Evolutionary conservation across 2,329 filamentous ascomycete genomes (phyloP).

Genomic region (Curvularia lunata): DNA sequence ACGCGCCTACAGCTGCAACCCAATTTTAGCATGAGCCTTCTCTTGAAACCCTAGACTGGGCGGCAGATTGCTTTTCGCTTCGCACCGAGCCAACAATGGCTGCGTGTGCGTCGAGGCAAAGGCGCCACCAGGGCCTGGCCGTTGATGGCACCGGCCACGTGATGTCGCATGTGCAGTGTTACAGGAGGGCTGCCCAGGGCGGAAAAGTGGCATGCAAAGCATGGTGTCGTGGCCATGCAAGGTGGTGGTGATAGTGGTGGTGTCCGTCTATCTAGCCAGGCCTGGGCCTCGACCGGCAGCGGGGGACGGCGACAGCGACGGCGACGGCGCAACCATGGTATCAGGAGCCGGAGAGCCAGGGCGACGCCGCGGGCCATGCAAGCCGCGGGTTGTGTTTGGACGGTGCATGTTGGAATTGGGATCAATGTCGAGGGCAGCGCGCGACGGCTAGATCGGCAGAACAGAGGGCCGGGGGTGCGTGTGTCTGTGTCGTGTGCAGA

Average conservation of each 20-base stretch:
- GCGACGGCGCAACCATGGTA: slow-evolving; percentile 5
- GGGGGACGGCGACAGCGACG: too few species aligned
- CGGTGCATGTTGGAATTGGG: neutral
- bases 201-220: neutral
- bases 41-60: neutral
- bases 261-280: neutral
- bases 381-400: neutral
- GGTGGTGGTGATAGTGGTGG: slow-evolving; percentile 2
- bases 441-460: slow-evolving; percentile 25
- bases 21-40: slow-evolving; percentile 3
- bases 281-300: slow-evolving; percentile 15
- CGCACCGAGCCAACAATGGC: neutral
- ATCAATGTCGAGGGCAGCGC: slow-evolving; percentile 8
- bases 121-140: neutral
- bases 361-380: neutral
- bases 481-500: slow-evolving; percentile 19
- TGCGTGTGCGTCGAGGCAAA: neutral
- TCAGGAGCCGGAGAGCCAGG: neutral
- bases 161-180: neutral
- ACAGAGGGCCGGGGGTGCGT: slow-evolving; percentile 13
- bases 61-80: slow-evolving; percentile 1
- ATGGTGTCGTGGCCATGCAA: slow-evolving; percentile 7
- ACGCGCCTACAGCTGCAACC: slow-evolving; percentile 16
- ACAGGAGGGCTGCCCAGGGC: neutral
- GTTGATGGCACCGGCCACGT: neutral